These are phyloP conservation scores for Aspergillus ostianus DNA, from an alignment of 495 filamentous ascomycete species.

Conservation along the genomic window DNA sequence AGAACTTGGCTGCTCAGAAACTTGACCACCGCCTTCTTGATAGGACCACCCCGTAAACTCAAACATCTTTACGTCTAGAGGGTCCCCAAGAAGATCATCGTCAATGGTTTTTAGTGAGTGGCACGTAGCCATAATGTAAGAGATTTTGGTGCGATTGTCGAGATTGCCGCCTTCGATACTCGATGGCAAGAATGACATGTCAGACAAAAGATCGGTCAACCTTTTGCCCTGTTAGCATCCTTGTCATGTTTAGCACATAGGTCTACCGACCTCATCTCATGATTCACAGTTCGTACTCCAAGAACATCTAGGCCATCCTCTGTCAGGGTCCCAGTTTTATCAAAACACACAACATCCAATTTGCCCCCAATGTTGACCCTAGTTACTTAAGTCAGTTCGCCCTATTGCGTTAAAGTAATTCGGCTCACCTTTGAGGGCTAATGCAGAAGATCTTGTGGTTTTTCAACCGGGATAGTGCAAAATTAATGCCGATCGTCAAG, in stretches of 20 bases:
- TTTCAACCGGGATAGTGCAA: constrained; percentile 83
- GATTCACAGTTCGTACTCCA: constrained; percentile 73
- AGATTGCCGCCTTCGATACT: constrained; percentile 55
- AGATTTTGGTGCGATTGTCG: constrained; percentile 63
- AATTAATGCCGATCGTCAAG: constrained; percentile 93
- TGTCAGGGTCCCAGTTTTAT: constrained; percentile 97
- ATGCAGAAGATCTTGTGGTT: constrained; percentile 93
- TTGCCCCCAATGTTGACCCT: constrained; percentile 95
- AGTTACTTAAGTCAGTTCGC: background rate
- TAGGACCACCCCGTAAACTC: constrained; percentile 94
- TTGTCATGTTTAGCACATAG: background rate
- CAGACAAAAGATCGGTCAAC: constrained; percentile 61
- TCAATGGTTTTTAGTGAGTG: constrained; percentile 88
- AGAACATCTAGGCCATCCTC: constrained; percentile 97
- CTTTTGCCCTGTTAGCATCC: constrained; percentile 29
- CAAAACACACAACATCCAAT: constrained; percentile 94
- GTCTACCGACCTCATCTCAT: constrained; percentile 45
- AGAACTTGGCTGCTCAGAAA: constrained; percentile 52
- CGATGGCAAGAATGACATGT: constrained; percentile 49
- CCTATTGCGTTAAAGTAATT: background rate
- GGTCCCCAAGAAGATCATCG: constrained; percentile 86
- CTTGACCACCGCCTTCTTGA: constrained; percentile 67
- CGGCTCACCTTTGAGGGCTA: constrained; percentile 73
- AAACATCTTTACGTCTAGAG: constrained; percentile 98
- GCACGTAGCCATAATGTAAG: constrained; percentile 97